These are phyloP conservation scores for Astragalus membranaceus DNA, from an alignment of 306 rosid species.

Conservation along the genomic window DNA sequence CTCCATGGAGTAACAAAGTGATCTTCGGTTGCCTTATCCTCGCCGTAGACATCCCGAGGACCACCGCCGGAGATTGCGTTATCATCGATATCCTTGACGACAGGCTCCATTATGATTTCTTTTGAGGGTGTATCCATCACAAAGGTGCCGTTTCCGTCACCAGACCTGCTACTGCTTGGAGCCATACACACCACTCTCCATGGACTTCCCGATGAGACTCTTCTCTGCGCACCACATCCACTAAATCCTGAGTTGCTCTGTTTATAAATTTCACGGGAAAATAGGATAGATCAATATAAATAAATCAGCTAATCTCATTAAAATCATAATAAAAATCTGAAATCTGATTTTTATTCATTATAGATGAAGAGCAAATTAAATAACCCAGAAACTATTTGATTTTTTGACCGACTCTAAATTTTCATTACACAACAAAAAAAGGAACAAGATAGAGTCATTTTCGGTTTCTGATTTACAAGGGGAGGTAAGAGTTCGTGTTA, in stretches of 20 bases:
- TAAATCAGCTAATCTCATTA: constrained; percentile 14
- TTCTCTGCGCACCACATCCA: constrained; percentile 44
- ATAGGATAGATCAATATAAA: neutral
- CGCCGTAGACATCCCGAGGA: constrained; percentile 68
- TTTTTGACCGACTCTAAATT: too few species aligned
- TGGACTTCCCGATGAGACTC: constrained; percentile 21
- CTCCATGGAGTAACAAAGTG: constrained; percentile 89
- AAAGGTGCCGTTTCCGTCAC: constrained; percentile 58
- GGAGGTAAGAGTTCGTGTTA: constrained; percentile 12
- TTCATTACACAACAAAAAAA: too few species aligned
- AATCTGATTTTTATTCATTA: neutral
- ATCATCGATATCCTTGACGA: constrained; percentile 40
- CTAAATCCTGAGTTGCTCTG: constrained; percentile 58
- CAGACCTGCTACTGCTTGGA: constrained; percentile 36
- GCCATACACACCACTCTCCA: constrained; percentile 56
- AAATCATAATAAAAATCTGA: neutral
- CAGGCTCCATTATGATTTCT: constrained; percentile 35
- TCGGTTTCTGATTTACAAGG: constrained; percentile 9
- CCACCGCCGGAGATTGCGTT: constrained; percentile 51
- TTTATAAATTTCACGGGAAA: neutral
- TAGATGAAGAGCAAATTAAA: too few species aligned
- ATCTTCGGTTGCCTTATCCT: constrained; percentile 82
- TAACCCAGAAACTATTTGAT: too few species aligned
- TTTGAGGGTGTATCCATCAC: constrained; percentile 49
- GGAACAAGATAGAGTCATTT: constrained; percentile 24